These are phyloP conservation scores for Auricularia heimuer DNA, from an alignment of 768 basidiomycete species.

Conservation along the genomic window DNA sequence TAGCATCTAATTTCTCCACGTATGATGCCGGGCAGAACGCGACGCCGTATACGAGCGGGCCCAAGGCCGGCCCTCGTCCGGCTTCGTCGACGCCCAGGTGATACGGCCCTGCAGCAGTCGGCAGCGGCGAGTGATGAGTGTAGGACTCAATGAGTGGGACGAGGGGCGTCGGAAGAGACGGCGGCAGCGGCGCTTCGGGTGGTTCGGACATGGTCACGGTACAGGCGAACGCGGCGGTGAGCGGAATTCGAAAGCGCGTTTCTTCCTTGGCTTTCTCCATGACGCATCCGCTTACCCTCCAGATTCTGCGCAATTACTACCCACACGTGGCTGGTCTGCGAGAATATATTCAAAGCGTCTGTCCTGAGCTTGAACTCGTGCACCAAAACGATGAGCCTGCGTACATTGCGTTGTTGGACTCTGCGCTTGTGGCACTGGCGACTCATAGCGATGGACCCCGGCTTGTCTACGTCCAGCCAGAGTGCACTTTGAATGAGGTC, in stretches of 20 bases:
- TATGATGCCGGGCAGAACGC: conserved; percentile 85
- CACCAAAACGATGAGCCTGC: background rate
- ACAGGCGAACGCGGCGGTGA: background rate
- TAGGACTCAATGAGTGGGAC: conserved; percentile 58
- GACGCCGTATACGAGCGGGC: conserved; percentile 91
- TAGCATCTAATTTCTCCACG: conserved; percentile 55
- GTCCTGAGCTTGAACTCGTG: background rate
- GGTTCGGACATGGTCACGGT: background rate
- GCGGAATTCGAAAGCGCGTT: background rate
- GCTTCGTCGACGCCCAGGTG: conserved; percentile 99
- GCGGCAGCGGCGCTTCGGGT: conserved; percentile 11
- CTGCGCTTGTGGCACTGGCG: background rate
- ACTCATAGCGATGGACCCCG: background rate
- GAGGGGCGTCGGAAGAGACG: conserved; percentile 51
- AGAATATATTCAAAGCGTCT: background rate
- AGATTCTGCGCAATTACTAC: background rate
- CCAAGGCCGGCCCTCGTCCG: conserved; percentile 89
- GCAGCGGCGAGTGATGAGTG: conserved; percentile 64
- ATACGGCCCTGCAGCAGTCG: conserved; percentile 67
- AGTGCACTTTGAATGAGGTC: background rate
- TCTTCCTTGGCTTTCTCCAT: background rate
- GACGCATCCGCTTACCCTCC: background rate
- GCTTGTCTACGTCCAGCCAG: background rate
- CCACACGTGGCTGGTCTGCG: background rate
- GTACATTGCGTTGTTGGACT: background rate